Percentiles rank a stretch among this genome's conserved stretches.
These are phyloP conservation scores for Aspergillus sclerotiicarbonarius DNA, from an alignment of 495 filamentous ascomycete species.

Conservation along the genomic window DNA sequence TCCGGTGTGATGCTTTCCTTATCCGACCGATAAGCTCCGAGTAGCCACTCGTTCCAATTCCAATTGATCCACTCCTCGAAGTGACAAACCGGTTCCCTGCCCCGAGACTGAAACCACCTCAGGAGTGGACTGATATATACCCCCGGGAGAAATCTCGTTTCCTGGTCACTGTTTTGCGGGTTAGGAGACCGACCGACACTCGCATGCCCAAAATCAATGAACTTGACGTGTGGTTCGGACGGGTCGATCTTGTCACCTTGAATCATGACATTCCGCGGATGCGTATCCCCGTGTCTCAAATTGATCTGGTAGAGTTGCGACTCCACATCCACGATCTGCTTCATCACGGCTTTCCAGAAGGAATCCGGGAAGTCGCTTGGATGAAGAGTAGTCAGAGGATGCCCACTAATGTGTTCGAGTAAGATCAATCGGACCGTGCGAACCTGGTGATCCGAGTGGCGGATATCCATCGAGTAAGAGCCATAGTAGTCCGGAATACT, in stretches of 20 bases:
- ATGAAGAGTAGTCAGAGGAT: not conserved
- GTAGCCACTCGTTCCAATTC: conserved; percentile 5
- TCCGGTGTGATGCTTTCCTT: not conserved
- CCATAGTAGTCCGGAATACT: conserved; percentile 2
- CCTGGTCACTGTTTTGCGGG: not conserved
- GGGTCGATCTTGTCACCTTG: not conserved
- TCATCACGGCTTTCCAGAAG: not conserved
- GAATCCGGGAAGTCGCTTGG: not conserved
- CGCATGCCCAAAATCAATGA: conserved; percentile 4
- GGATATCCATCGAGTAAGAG: conserved; percentile 2
- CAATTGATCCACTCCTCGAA: not conserved
- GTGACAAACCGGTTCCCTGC: not conserved
- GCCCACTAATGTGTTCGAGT: not conserved
- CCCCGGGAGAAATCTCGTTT: not conserved
- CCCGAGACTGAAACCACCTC: conserved; percentile 3
- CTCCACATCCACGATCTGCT: not conserved
- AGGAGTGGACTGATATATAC: conserved; percentile 5
- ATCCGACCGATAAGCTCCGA: not conserved
- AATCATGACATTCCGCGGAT: conserved; percentile 1
- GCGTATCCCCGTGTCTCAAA: not conserved
- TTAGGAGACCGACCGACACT: not conserved
- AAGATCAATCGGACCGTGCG: conserved; percentile 4
- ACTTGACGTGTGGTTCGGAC: not conserved
- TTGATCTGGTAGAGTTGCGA: conserved; percentile 7
- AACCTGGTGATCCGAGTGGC: not conserved